A percentile compares a stretch with the other conserved stretches of the same genome.
phyloP scores from a whole-genome alignment of 352 stramenopile genomes.

The Phytophthora kernoviae region DNA sequence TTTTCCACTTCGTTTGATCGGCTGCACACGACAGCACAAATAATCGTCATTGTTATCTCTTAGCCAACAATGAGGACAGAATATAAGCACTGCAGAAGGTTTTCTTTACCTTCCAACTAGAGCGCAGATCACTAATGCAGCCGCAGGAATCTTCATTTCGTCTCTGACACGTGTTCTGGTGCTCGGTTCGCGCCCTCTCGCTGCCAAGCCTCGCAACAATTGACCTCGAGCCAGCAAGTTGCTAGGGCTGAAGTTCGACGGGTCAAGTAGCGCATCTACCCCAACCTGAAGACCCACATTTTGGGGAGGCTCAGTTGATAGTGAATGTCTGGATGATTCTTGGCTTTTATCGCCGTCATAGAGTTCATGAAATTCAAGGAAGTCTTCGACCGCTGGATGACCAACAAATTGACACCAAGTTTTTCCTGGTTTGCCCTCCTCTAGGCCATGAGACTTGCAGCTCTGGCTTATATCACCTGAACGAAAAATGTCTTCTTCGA shows the following conservation, averaged over 20 bases:
- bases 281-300: not conserved
- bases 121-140: slow-evolving; percentile 63
- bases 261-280: slow-evolving; percentile 36
- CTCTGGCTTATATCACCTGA: not conserved
- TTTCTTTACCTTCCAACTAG: slow-evolving; percentile 64
- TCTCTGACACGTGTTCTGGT: slow-evolving; percentile 12
- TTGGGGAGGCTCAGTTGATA: not conserved
- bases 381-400: slow-evolving; percentile 72
- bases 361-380: slow-evolving; percentile 49
- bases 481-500: slow-evolving; percentile 63
- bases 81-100: no score
- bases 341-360: slow-evolving; percentile 25
- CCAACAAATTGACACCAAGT: slow-evolving; percentile 69
- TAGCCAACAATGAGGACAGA: no score
- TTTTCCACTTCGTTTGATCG: slow-evolving; percentile 65
- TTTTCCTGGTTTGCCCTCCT: not conserved
- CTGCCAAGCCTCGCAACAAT: slow-evolving; percentile 30
- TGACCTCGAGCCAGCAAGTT: slow-evolving; percentile 14
- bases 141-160: slow-evolving; percentile 24
- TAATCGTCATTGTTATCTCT: not conserved
- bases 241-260: slow-evolving; percentile 17
- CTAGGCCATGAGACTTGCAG: not conserved
- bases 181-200: slow-evolving; percentile 9
- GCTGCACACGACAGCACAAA: slow-evolving; percentile 27
- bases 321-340: not conserved